Evolutionary conservation across 305 asterid genomes (phyloP), one percentile per base, ranked within the genome.

Genomic region (Fraxinus albicans): DNA sequence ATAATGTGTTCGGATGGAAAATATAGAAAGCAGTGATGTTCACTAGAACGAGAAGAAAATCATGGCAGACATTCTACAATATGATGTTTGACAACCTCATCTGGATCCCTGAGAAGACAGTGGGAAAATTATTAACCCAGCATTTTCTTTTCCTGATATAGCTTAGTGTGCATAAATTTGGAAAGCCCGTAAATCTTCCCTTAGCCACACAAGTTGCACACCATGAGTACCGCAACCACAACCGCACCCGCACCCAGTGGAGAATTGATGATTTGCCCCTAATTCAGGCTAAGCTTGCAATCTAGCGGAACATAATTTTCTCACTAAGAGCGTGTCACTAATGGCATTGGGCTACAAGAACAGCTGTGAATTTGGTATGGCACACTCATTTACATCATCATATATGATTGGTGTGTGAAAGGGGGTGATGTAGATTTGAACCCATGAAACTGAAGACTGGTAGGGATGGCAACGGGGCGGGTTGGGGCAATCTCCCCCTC

Each of bases 1-100:
- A 69, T 69, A 27, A 44, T 80, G 38, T 72, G 31, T 79, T 40
- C 81, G 2, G 50, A 70, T 67, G 69, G 80, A 67, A 81, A 77
- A 53, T 27, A 21, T 67, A 73, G 77, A 77, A 60, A 50, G 74
- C 36, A 4, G 74, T 12, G 36, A 67, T 9, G 36, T 67, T 27
- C n/a, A 67, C 19, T 67, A 27, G 6, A 67, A 67, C 31, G 15
- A 58, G 69, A 60, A 60, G 70, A 60, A 60, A 60, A 60, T 31
- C 6, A 8, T 3, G 70, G 36, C 36, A 31, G 40, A 12, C n/a
- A 69, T 29, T 29, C 75, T 69, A 69, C 75, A 69, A 29, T 69
- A 69, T 69, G 75, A 27, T 69, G 75, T 29, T 69, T 29, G 21
- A 69, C 36, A 29, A 13, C 21, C 40, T 69, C 75, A 29, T 29